Evolutionary conservation across 306 rosid genomes (phyloP), one percentile per base, ranked within the genome.

Genomic region (Vigna trinervia): DNA sequence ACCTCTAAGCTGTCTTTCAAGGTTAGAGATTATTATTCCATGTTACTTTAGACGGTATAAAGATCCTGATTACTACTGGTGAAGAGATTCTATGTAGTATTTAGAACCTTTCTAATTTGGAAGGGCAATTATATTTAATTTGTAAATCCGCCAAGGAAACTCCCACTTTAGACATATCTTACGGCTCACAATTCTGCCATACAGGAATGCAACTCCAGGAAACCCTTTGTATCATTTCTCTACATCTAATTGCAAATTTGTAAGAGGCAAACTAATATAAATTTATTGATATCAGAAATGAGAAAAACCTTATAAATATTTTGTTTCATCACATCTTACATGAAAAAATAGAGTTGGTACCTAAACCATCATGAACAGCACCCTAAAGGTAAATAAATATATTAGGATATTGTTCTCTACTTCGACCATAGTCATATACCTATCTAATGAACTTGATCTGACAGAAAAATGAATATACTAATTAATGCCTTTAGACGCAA

Each of bases 41-140:
- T 53, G 69, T 53, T 54, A 53, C 19, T 9, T 80, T 13, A 56
- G 46, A 74, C 46, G 47, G 60, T 36, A 76, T 52, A 38, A 51
- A 15, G 12, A 64, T 38, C 39, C 32, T 64, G 30, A 76, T 28
- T 45, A 58, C 43, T 45, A 45, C 3, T 26, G 41, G 43, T 12
- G 22, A 56, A 46, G 45, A 72, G 20, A 47, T 51, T 26, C 50
- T 47, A 5, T 13, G 8, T 19, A 57, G 62, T 47, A 12, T 34
- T 5, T 19, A 45, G 53, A 46, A 58, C 19, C 9, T 60, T 15
- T n/a, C 34, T 36, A 59, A 34, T 47, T 6, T 65, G 17, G 34
- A 74, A 81, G 62, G 64, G 47, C 20, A 67, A 47, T 30, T 11
- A 36, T 64, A 32, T 65, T 15, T 14, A 6, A 8, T 45, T 73